Percentiles rank a stretch among this genome's conserved stretches.
Evolutionary conservation across 2,329 filamentous ascomycete species (phyloP).

Genomic region (Penicillium digitatum): DNA sequence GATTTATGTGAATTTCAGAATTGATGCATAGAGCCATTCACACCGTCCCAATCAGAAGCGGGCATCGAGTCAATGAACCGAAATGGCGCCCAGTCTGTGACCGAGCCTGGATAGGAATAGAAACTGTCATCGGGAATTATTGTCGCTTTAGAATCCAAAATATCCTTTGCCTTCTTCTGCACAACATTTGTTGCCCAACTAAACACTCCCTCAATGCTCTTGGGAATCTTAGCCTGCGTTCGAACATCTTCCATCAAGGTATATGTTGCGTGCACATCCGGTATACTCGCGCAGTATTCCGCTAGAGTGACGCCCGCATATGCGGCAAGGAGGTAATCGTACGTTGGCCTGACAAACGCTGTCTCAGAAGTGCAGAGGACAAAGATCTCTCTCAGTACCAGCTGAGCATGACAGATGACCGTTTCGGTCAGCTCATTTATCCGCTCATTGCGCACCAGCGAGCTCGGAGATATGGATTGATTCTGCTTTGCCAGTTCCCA

Average conservation of each 20-base stretch:
- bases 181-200: slow-evolving; percentile 9
- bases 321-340: slow-evolving; percentile 7
- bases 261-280: slow-evolving; percentile 9
- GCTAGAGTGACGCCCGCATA: slow-evolving; percentile 8
- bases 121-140: slow-evolving; percentile 1
- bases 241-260: slow-evolving; percentile 10
- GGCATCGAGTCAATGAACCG: slow-evolving; percentile 11
- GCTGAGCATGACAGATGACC: slow-evolving; percentile 4
- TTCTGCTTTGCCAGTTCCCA: slow-evolving; percentile 9
- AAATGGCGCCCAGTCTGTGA: slow-evolving; percentile 9
- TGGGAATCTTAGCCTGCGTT: slow-evolving; percentile 6
- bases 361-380: neutral
- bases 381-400: slow-evolving; percentile 4
- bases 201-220: slow-evolving; percentile 8
- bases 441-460: neutral
- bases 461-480: neutral
- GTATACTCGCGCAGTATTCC: slow-evolving; percentile 5
- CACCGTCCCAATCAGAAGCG: neutral
- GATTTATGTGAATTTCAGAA: neutral
- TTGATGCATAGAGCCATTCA: slow-evolving; percentile 3
- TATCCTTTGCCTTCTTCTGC: slow-evolving; percentile 4
- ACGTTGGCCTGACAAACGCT: slow-evolving; percentile 5
- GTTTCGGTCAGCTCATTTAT: neutral
- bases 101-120: slow-evolving; percentile 4
- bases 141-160: slow-evolving; percentile 2